These are phyloP conservation scores for Mycena citricolor DNA, from an alignment of 1,284 basidiomycete species.

Conservation along the genomic window DNA sequence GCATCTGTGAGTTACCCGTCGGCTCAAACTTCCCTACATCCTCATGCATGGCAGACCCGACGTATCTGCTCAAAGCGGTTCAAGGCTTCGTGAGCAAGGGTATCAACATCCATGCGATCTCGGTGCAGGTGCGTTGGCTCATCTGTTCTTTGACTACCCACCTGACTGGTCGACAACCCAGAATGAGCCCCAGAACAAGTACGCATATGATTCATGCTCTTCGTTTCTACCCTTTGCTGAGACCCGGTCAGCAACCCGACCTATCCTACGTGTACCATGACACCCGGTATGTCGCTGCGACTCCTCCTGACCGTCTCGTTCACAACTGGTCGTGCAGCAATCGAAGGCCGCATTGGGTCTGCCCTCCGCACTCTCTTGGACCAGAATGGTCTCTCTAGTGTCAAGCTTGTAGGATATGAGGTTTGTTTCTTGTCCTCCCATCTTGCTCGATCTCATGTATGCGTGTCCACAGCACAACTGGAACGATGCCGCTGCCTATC, in stretches of 20 bases:
- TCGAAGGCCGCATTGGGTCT: conserved; percentile 48
- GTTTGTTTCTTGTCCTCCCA: conserved; percentile 19
- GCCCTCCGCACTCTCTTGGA: conserved; percentile 45
- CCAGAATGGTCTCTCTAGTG: conserved; percentile 44
- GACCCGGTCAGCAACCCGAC: conserved; percentile 51
- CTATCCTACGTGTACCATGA: conserved; percentile 41
- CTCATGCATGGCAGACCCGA: conserved; percentile 28
- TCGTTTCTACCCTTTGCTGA: too few relatives aligned
- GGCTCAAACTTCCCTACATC: conserved; percentile 32
- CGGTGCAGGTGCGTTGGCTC: too few relatives aligned
- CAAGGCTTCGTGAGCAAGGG: conserved; percentile 34
- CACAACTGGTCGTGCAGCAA: too few relatives aligned
- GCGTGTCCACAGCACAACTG: conserved; percentile 47
- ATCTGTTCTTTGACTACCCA: too few relatives aligned
- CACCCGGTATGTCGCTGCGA: too few relatives aligned
- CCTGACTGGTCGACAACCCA: too few relatives aligned
- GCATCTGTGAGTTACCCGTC: conserved; percentile 28
- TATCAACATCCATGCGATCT: conserved; percentile 32
- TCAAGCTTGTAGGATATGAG: conserved; percentile 47
- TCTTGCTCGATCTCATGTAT: neutral
- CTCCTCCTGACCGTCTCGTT: conserved; percentile 19
- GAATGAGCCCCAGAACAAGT: conserved; percentile 55
- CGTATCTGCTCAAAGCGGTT: conserved; percentile 36
- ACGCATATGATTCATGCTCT: too few relatives aligned
- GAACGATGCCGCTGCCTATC: conserved; percentile 46